phyloP scores from a whole-genome alignment of 2,329 filamentous ascomycete species.

The Scortechinia acanthostroma region DNA sequence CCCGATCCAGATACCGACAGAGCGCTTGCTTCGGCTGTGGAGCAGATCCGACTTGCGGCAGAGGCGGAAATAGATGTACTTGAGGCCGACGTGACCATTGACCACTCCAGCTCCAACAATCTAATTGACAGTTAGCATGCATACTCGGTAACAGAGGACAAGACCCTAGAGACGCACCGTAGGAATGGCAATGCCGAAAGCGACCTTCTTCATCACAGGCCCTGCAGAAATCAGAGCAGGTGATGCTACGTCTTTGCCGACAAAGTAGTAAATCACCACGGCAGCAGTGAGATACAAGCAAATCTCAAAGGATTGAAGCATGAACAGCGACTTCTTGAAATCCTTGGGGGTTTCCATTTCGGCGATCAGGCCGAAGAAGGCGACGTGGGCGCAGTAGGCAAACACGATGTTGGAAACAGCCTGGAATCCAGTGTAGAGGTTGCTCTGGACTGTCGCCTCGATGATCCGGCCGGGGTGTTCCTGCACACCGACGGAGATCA shows the following conservation, averaged over 20 bases:
- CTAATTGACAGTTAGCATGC: neutral
- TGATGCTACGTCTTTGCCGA: conserved; percentile 39
- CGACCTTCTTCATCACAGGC: conserved; percentile 38
- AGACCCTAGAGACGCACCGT: conserved; percentile 21
- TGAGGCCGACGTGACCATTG: conserved; percentile 42
- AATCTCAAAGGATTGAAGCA: conserved; percentile 39
- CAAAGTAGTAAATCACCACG: conserved; percentile 49
- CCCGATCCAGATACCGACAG: conserved; percentile 37
- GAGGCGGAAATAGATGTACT: conserved; percentile 44
- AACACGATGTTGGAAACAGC: conserved; percentile 1
- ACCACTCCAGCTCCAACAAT: conserved; percentile 53
- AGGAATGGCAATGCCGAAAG: conserved; percentile 47
- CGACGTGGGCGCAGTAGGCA: conserved; percentile 12
- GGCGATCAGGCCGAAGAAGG: conserved; percentile 50
- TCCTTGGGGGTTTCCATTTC: conserved; percentile 45
- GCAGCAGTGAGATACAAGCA: conserved; percentile 45
- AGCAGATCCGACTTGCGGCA: conserved; percentile 39
- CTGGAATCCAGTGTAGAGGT: neutral
- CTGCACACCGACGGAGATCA: neutral
- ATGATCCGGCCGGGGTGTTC: neutral
- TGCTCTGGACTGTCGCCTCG: neutral
- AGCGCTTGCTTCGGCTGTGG: conserved; percentile 23
- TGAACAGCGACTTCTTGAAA: conserved; percentile 31
- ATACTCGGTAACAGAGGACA: neutral
- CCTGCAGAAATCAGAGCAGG: conserved; percentile 47